Evolutionary conservation across 805 yeast species (phyloP).

Genomic region (Candida tibetensis): DNA sequence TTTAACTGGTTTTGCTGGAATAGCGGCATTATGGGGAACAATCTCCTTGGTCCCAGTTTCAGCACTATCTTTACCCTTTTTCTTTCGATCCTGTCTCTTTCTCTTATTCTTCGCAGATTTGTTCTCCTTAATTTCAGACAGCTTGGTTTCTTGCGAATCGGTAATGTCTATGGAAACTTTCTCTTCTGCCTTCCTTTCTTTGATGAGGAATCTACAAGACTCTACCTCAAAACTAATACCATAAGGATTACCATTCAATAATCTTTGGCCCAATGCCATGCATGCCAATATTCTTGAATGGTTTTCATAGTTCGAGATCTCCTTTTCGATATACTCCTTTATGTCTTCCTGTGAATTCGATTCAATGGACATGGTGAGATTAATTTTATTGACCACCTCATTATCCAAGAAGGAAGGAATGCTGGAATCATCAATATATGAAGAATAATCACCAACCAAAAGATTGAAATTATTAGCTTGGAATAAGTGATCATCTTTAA

Average conservation of each 20-base stretch:
- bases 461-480: constrained; percentile 17
- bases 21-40: background rate
- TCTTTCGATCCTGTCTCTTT: constrained; percentile 3
- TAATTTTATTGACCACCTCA: constrained; percentile 14
- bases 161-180: background rate
- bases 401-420: constrained; percentile 23
- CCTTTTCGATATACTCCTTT: background rate
- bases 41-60: background rate
- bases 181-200: background rate
- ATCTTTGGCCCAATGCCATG: constrained; percentile 19
- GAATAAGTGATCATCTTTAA: constrained; percentile 53
- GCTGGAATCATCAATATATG: constrained; percentile 8
- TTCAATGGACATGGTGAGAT: constrained; percentile 3
- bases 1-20: background rate
- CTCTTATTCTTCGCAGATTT: constrained; percentile 6
- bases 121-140: background rate
- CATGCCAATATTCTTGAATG: constrained; percentile 26
- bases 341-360: background rate
- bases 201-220: constrained; percentile 1
- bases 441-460: constrained; percentile 20
- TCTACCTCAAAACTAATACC: constrained; percentile 3
- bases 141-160: constrained; percentile 3
- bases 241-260: constrained; percentile 15
- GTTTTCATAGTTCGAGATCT: constrained; percentile 23
- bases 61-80: constrained; percentile 7